Base-by-base conservation (phyloP, 129 eudicot species). In the Ambrosia artemisiifolia region DNA sequence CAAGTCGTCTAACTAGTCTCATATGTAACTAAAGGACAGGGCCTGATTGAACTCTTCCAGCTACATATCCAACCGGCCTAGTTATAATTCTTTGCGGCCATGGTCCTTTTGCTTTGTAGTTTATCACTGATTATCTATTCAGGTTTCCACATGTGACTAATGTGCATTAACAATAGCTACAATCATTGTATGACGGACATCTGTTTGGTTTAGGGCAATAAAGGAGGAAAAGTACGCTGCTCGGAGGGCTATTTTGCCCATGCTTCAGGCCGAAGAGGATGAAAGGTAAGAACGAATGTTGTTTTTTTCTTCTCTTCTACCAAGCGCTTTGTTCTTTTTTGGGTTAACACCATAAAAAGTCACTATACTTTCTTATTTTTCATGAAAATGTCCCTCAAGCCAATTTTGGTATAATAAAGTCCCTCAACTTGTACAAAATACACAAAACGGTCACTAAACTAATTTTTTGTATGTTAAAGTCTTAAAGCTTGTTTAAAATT, bases 191-290 rank as follows among this genome's bases (percentile, higher is more conserved):
- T 38, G 12, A 60, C 43, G 2, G 0, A 2, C 9, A 47, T 72
- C 18, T 33, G 33, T 63, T n/a, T 42, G 57, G 35, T 72, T 36
- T 54, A 94, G 99, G 92, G 99, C 91, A 3, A 65, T 90, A 35
- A 94, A 94, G 85, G 93, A 90, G 78, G 99, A 94, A 75, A 94
- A 94, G 59, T 84, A 80, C 63, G 88, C 93, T 59, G 97, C 99
- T 24, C 86, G 98, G 8, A 83, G 96, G 75, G 93, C 98, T 20
- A 94, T 94, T 54, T 71, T 90, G 74, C 99, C 97, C 10, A 74
- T 90, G 83, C 95, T 94, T 47, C 97, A 94, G 80, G 99, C 99
- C 9, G 99, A 94, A 83, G 99, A 94, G 74, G 99, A 94, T 74
- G 97, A 94, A 79, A 94, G 97, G 98, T 94, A 75, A 71, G 18